These are phyloP conservation scores for Laguncularia racemosa DNA, from an alignment of 345 rosid genomes.

Conservation along the genomic window DNA sequence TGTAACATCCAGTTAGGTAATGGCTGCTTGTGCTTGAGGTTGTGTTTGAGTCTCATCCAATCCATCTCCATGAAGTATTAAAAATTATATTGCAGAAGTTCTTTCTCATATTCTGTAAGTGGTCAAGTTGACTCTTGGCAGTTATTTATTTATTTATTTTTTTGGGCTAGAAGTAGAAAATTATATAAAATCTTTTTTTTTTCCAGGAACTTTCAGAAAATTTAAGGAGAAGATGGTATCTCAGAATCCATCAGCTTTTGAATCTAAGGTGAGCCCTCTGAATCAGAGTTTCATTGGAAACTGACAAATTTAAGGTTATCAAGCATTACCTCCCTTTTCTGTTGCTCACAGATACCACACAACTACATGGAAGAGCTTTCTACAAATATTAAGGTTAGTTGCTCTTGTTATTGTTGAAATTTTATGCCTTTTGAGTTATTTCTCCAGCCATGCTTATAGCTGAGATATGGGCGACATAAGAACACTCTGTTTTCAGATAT, in stretches of 20 bases:
- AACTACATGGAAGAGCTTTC: constrained; percentile 75
- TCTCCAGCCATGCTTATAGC: background rate
- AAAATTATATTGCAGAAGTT: no score
- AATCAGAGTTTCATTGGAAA: background rate
- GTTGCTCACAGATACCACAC: constrained; percentile 39
- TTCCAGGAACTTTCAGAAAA: constrained; percentile 70
- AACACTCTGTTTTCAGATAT: no score
- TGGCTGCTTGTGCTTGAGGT: background rate
- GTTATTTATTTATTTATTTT: background rate
- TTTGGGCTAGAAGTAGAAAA: no score
- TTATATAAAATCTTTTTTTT: background rate
- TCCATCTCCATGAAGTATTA: no score
- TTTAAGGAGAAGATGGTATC: constrained; percentile 62
- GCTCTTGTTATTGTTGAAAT: constrained; percentile 1
- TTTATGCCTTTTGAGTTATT: background rate
- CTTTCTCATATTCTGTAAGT: no score
- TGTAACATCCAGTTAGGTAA: no score
- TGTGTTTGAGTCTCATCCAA: constrained; percentile 1
- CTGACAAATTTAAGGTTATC: background rate
- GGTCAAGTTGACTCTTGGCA: no score
- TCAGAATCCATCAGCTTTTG: constrained; percentile 57
- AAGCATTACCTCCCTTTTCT: background rate
- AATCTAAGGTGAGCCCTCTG: constrained; percentile 43
- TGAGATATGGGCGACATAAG: no score
- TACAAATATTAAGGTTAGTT: constrained; percentile 58